Conservation (phyloP, 2,329 filamentous ascomycete genomes). For the Cordyceps fumosorosea region DNA sequence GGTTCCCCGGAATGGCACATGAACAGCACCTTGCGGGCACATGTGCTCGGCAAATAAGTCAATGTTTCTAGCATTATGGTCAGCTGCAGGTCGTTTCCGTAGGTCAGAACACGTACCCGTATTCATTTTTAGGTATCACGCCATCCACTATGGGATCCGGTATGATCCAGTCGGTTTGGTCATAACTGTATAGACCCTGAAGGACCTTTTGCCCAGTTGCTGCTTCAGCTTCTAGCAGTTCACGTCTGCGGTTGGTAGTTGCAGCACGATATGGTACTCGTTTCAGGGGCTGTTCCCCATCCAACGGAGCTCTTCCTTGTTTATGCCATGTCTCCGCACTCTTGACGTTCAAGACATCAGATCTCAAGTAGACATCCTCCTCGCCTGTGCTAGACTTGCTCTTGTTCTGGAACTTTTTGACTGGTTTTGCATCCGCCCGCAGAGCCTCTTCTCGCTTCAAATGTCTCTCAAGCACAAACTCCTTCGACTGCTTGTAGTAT, state of each 20-base stretch:
- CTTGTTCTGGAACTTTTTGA: conserved; percentile 67
- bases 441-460: conserved; percentile 89
- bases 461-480: conserved; percentile 80
- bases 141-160: conserved; percentile 79
- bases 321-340: conserved; percentile 97
- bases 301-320: conserved; percentile 71
- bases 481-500: conserved; percentile 78
- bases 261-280: conserved; percentile 85
- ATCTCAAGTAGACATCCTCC: conserved; percentile 73
- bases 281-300: conserved; percentile 72
- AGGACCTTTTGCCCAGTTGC: conserved; percentile 75
- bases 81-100: conserved; percentile 14
- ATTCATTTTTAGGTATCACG: conserved; percentile 86
- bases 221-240: conserved; percentile 79
- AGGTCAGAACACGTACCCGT: conserved; percentile 47
- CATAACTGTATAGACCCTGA: conserved; percentile 75
- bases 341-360: conserved; percentile 78
- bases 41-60: conserved; percentile 92
- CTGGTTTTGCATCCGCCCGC: conserved; percentile 57
- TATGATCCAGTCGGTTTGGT: conserved; percentile 94
- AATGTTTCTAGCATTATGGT: conserved; percentile 56
- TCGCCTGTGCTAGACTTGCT: conserved; percentile 67
- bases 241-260: conserved; percentile 77
- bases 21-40: conserved; percentile 76
- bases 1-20: conserved; percentile 72